Base-by-base conservation (phyloP, 140 eudicot genomes). In the Flaveria floridana region DNA sequence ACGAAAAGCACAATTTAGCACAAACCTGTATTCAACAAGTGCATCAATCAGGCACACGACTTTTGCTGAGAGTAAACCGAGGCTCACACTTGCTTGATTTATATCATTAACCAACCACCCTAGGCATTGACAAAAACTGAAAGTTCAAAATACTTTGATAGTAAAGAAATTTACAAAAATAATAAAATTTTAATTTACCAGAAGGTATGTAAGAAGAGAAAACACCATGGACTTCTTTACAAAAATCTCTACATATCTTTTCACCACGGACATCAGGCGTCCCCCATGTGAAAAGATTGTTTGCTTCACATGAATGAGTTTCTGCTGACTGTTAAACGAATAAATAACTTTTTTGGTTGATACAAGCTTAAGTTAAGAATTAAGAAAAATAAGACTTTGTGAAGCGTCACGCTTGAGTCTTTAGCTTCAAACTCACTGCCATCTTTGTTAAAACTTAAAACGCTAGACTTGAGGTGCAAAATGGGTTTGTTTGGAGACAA, bases 11-110 rank as follows among this genome's bases (percentile, higher is more conserved):
- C 15, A 28, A 59, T 26, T 64, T 7, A 20, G 65, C 70, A 46
- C 78, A 46, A 30, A 94, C 99, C 95, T 90, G 86, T 89, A 91
- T 52, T 83, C 90, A 37, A 78, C 89, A 53, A 94, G 88, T 37
- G 90, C 79, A 71, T 94, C 87, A 50, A 88, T 44, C 15, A 94
- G 91, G 76, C 95, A 87, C n/a, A 73, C 4, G 2, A 90, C 88
- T 79, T 90, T 94, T 2, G 86, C 52, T 2, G 96, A 59, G 4
- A 94, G 72, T 70, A 82, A 84, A 15, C 96, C 89, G 9, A 71
- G 73, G 21, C 65, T 76, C 75, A 73, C 74, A 66, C 81, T 68
- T 46, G 83, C 84, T 62, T 80, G 68, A 28, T 79, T 70, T 19
- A 79, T 76, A 68, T 26, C 18, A 58, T 70, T 51, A 18, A 80